Evolutionary conservation across 176 grass and related monocot genomes (phyloP).

Genomic region (Oryza officinalis): DNA sequence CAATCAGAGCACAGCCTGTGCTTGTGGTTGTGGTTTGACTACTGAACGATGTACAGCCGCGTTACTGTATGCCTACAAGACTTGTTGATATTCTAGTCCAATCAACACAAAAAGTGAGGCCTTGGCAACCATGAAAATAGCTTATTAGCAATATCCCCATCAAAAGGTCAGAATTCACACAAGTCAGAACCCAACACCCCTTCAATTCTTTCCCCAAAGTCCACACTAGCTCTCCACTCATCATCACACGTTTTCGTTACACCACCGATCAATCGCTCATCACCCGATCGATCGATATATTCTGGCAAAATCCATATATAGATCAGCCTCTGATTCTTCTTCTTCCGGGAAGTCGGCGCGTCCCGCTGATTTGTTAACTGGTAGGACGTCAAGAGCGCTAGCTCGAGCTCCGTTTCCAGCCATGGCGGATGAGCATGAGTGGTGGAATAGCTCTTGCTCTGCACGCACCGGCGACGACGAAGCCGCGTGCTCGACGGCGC

Average conservation of each 20-base stretch:
- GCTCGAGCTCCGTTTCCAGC: not conserved
- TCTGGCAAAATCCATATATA: constrained; percentile 5
- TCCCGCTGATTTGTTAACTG: no score
- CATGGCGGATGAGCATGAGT: constrained; percentile 52
- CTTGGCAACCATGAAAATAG: constrained; percentile 17
- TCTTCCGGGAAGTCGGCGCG: not conserved
- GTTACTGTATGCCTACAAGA: not conserved
- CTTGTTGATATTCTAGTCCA: constrained; percentile 5
- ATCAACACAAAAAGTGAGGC: constrained; percentile 29
- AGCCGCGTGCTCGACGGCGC: constrained; percentile 28
- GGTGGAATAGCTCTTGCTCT: constrained; percentile 27
- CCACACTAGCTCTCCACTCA: not conserved
- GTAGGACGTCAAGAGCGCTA: no score
- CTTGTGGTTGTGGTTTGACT: constrained; percentile 6
- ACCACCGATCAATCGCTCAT: not conserved
- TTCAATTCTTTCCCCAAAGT: not conserved
- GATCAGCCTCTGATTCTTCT: not conserved
- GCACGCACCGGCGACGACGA: not conserved
- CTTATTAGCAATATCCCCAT: not conserved
- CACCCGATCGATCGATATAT: not conserved
- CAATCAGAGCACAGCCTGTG: not conserved
- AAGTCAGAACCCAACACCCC: constrained; percentile 26
- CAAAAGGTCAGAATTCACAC: constrained; percentile 27
- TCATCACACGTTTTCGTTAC: not conserved
- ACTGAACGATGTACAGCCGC: not conserved